Evolutionary conservation across 2,329 filamentous ascomycete genomes (phyloP), one percentile per base, ranked within the genome.

Genomic region (Calonectria leucothoes): DNA sequence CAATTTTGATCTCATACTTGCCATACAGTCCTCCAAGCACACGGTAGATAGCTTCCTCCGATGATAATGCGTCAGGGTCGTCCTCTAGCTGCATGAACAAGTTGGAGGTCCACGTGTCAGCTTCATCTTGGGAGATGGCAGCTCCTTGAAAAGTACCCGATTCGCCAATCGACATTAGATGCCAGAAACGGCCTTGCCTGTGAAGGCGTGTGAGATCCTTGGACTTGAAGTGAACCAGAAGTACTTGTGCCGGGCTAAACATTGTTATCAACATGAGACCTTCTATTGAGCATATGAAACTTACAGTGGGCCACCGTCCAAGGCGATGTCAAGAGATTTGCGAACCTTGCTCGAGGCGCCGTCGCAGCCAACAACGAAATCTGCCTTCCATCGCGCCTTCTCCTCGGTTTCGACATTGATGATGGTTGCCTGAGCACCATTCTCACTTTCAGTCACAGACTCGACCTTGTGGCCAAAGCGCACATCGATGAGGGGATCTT

Each of bases 1-100:
- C 79, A 14, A 81, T 74, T 17, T 66, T 72, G 51, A 81, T 63
- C 15, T 49, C 12, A 23, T 31, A 69, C 1, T 23, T 37, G 5
- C 17, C 51, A 6, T 52, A 20, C 6, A 57, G 25, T 12, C 72
- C 72, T 2, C 72, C 72, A 6, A 74, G 66, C 2, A 59, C 72
- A 6, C 39, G 25, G 20, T 66, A 71, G 15, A 74, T 48, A 29
- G 61, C 65, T 4, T 72, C 48, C 10, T 74, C 55, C 4, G 66
- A 55, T 2, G 11, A 15, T 39, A 39, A 15, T 15, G 14, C 17
- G 11, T 15, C 17, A 68, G 33, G 4, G 29, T 23, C 5, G 11
- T 49, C 42, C 29, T 48, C 63, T 2, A 45, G 42, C 6, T 20
- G 11, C 0, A 66, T 29, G 8, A 42, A 42, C 10, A 51, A 23